Conservation (phyloP, 164 flowering plant species). For the Annona squamosa region DNA sequence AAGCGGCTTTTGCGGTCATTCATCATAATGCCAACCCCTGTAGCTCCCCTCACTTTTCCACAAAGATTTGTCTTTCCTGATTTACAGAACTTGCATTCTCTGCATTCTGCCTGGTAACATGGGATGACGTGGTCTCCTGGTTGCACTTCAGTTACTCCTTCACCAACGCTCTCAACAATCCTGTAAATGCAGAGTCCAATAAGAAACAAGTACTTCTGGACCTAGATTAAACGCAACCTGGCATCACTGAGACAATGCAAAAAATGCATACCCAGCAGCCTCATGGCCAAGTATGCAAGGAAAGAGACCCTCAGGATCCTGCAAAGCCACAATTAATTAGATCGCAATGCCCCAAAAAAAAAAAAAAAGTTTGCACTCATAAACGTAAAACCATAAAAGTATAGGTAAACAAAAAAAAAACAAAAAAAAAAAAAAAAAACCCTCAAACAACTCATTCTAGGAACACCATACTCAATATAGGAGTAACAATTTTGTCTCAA, state of each 20-base stretch:
- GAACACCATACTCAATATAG: neutral
- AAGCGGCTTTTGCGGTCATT: slow-evolving; percentile 87
- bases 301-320: slow-evolving; percentile 99
- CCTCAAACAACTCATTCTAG: neutral
- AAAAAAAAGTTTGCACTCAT: too few relatives aligned
- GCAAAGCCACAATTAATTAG: slow-evolving; percentile 7
- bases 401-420: too few relatives aligned
- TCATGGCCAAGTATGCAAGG: slow-evolving; percentile 99
- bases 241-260: neutral
- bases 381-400: neutral
- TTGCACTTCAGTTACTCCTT: slow-evolving; percentile 94
- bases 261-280: slow-evolving; percentile 83
- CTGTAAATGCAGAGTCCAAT: slow-evolving; percentile 31
- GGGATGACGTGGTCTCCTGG: slow-evolving; percentile 98
- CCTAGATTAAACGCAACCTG: neutral
- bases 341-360: neutral
- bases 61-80: slow-evolving; percentile 99
- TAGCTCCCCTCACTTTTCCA: slow-evolving; percentile 86
- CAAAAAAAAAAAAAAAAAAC: too few relatives aligned
- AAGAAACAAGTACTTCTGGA: neutral
- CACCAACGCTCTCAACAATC: slow-evolving; percentile 98
- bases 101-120: slow-evolving; percentile 94
- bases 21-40: slow-evolving; percentile 96
- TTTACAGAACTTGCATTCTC: slow-evolving; percentile 93
- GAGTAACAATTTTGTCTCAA: too few relatives aligned